Percentiles rank a stretch among this genome's conserved stretches.
Conservation (phyloP, 78 protist genomes). For the Dictyostelium citrinum region DNA sequence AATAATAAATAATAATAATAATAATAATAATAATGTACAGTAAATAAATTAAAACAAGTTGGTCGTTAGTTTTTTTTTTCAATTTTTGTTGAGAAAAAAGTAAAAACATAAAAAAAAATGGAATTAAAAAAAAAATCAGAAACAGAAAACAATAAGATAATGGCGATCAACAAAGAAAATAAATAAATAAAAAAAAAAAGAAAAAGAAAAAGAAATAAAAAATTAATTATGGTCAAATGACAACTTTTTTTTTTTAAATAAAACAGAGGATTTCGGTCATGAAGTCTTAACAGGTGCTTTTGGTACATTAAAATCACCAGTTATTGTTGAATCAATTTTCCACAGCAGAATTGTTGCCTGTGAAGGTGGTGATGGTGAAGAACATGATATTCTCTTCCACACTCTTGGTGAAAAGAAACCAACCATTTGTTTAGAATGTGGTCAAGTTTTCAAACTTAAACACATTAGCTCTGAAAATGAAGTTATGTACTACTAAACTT, state of each 20-base stretch:
- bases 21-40: no score
- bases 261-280: conserved; percentile 66
- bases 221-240: background rate
- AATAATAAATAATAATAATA: no score
- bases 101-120: no score
- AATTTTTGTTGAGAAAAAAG: no score
- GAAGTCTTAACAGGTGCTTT: conserved; percentile 69
- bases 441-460: conserved; percentile 69
- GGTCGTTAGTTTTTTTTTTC: no score
- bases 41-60: no score
- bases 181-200: no score
- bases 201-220: no score
- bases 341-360: conserved; percentile 53
- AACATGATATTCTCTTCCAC: conserved; percentile 66
- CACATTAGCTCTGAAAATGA: conserved; percentile 31
- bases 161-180: no score
- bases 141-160: no score
- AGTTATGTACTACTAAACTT: conserved; percentile 55
- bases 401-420: conserved; percentile 47
- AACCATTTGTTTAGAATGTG: conserved; percentile 66
- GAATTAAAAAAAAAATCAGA: no score
- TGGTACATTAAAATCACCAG: conserved; percentile 65
- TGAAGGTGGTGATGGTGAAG: conserved; percentile 81
- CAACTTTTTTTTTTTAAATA: background rate
- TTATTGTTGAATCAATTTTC: conserved; percentile 63